Evolutionary conservation across 2,329 filamentous ascomycete species (phyloP), one percentile per base, ranked within the genome.

Genomic region (Thermothelomyces thermophilus): DNA sequence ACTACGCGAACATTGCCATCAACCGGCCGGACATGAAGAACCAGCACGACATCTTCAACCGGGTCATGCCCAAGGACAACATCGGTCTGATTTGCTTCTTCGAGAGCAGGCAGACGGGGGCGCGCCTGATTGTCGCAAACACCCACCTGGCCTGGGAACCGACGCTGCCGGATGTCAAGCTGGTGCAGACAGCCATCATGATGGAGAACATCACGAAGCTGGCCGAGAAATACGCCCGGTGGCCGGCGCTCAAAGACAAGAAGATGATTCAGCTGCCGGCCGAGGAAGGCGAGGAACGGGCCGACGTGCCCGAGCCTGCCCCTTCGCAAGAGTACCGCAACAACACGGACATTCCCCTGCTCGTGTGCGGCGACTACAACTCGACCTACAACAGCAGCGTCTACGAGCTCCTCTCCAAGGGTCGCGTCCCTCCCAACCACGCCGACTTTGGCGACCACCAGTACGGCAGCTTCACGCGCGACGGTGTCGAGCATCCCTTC

Each of bases 1-100:
- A 96, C 67, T 95, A 96, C 65, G 84, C 87, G 33, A 86, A 88
- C 52, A 87, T 89, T 50, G 91, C 91, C 57, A 95, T 98, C 68
- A 93, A 94, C 64, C 79, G 93, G 57, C 88, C 90, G 2, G 93
- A 97, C 65, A 95, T 96, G 82, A 97, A 97, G 71, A 88, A 90
- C 50, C 89, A 95, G 62, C 88, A 95, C 64, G 93, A 98, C 62
- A 91, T 97, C 50, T 97, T 95, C 77, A 98, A 98, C 67, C 86
- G 93, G 24, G 86, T 98, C 53, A 97, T 96, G 93, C 90, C 91
- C 54, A 89, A 93, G 70, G 93, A 98, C 74, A 91, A 97, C 65
- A 95, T 98, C 67, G 93, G 87, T 14, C 85, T 95, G 41, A 81
- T 95, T 41, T 83, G 86, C 49, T 95, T 97, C 73, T 81, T 98